Evolutionary conservation across 2,329 filamentous ascomycete genomes (phyloP).

Genomic region (Akanthomyces dipterigenus): DNA sequence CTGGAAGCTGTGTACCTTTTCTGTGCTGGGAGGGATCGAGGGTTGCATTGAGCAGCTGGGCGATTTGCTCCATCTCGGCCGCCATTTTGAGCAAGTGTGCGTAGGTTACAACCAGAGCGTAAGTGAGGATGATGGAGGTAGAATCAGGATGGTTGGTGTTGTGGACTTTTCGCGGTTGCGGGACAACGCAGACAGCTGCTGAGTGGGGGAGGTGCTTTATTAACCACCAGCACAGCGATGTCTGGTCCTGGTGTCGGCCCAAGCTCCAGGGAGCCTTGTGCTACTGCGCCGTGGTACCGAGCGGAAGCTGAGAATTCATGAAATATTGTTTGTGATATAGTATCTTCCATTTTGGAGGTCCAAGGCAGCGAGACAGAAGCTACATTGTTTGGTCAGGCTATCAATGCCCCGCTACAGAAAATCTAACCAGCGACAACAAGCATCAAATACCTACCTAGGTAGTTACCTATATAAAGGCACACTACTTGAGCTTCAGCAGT

Average conservation of each 20-base stretch:
- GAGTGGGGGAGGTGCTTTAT: background rate
- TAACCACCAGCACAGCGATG: background rate
- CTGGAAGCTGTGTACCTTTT: constrained; percentile 58
- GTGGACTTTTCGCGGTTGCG: constrained; percentile 14
- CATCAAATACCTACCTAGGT: no score
- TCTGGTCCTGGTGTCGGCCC: background rate
- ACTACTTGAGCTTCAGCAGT: no score
- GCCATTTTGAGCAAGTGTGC: constrained; percentile 40
- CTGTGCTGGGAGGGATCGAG: constrained; percentile 82
- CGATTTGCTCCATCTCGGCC: constrained; percentile 54
- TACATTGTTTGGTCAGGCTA: no score
- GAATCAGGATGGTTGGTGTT: background rate
- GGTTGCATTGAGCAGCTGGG: constrained; percentile 83
- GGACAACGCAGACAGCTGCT: constrained; percentile 4
- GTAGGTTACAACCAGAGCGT: constrained; percentile 12
- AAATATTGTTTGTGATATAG: background rate
- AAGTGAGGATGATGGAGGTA: constrained; percentile 13
- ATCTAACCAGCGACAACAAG: no score
- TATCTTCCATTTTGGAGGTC: background rate
- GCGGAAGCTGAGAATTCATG: background rate
- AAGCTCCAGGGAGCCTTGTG: background rate
- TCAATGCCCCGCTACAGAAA: background rate
- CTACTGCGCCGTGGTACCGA: background rate
- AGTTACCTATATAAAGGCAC: no score
- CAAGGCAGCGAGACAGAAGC: background rate